Conservation (phyloP, 768 basidiomycete genomes). For the Gyrodon lividus region DNA sequence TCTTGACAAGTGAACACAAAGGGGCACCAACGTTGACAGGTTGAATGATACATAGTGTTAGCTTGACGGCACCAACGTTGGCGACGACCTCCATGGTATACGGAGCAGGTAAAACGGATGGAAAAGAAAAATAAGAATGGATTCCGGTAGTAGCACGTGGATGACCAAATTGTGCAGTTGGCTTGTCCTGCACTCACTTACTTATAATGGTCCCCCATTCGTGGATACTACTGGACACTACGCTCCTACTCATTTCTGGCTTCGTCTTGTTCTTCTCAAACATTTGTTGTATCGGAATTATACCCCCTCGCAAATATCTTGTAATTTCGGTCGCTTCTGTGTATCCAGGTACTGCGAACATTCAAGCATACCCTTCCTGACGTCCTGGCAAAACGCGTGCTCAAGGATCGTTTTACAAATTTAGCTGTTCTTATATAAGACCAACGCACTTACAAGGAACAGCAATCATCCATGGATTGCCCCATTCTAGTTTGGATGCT, state of each 20-base stretch:
- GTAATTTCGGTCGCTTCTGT: conserved; percentile 3
- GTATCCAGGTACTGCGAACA: not conserved
- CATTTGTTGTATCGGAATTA: not conserved
- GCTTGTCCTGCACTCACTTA: conserved; percentile 23
- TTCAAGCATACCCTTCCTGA: not conserved
- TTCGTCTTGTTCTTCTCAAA: conserved; percentile 4
- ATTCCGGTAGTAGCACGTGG: conserved; percentile 27
- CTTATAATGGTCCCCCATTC: conserved; percentile 27
- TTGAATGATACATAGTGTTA: not conserved
- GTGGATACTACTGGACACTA: conserved; percentile 8
- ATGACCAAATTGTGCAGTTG: conserved; percentile 26
- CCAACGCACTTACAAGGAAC: not conserved
- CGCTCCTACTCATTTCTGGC: not conserved
- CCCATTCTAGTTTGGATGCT: conserved; percentile 82
- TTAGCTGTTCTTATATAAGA: conserved; percentile 5
- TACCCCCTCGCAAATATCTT: not conserved
- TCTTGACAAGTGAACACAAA: not conserved
- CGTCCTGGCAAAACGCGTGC: not conserved
- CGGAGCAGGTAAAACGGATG: not conserved
- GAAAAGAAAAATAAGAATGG: not conserved
- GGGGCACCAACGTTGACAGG: not conserved
- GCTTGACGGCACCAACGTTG: not conserved
- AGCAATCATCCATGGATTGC: conserved; percentile 43
- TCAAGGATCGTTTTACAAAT: not conserved
- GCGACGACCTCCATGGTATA: not conserved